phyloP scores from a whole-genome alignment of 169 alveolate genomes.

The Eimeria necatrix region DNA sequence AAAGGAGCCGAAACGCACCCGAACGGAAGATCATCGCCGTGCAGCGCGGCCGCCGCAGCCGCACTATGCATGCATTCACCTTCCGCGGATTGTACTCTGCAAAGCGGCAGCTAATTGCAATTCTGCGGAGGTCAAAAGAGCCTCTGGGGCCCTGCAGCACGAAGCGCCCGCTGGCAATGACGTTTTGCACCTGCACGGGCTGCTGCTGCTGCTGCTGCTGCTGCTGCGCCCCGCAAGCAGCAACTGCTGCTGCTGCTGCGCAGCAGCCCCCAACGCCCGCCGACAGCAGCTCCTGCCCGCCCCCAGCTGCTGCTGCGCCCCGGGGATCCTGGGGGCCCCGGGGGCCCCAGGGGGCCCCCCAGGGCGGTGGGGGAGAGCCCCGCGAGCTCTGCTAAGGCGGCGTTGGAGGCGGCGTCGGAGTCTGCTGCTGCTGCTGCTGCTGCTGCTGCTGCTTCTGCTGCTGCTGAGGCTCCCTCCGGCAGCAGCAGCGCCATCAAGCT shows the following conservation, averaged over 20 bases:
- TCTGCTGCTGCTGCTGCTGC: conserved; percentile 5
- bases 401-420: no score
- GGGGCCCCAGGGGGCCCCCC: no score
- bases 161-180: conserved; percentile 93
- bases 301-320: no score
- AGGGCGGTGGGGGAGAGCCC: no score
- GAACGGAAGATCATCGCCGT: conserved; percentile 89
- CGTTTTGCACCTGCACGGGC: conserved; percentile 89
- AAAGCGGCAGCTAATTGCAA: conserved; percentile 91
- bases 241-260: background rate
- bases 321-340: no score
- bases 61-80: conserved; percentile 94
- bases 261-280: no score
- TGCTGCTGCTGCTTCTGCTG: conserved; percentile 26
- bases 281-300: background rate
- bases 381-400: no score
- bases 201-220: conserved; percentile 47
- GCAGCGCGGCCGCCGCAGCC: conserved; percentile 94
- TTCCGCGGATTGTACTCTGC: conserved; percentile 95
- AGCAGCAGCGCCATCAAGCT: conserved; percentile 67
- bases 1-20: conserved; percentile 75
- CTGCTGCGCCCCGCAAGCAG: no score
- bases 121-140: conserved; percentile 89
- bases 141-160: conserved; percentile 71
- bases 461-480: background rate